Evolutionary conservation across 805 yeast genomes (phyloP), one percentile per base, ranked within the genome.

Genomic region (Scheffersomyces ergatensis): DNA sequence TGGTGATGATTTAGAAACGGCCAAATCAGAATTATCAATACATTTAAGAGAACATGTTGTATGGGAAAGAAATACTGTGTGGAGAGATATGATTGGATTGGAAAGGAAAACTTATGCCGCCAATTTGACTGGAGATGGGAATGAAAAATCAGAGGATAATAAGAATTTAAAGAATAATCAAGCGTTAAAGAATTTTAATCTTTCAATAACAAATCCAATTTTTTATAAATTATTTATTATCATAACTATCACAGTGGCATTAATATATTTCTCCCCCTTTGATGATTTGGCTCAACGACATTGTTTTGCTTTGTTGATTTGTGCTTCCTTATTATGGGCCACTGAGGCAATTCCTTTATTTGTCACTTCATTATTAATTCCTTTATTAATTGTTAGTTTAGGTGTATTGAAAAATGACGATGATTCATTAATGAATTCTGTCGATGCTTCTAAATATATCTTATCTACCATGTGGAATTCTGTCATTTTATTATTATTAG

Each of bases 311-410:
- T 68, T 92, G 4, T 72, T 93, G 34, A 74, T 85, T 3, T 79
- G 87, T 51, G 83, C 96, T 1, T 89, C 97, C 0, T 57, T 90
- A 37, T 67, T 90, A 19, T 92, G 98, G 99, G 97, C 98, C 0
- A 87, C 97, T 9, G 99, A 92, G 57, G 80, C 96, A 0, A 80
- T 92, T 48, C 98, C 98, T 5, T 68, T 92, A 33, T 93, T 88
- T 63, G 95, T 85, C 13, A 92, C 99, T 2, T 84, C 97, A 0
- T 61, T 92, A 42, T 54, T 88, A 27, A 78, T 93, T 15, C 99
- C 99, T 1, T 67, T 92, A 34, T 65, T 92, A 38, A 80, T 89
- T 31, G 95, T 93, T 1, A 60, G 81, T 0, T 70, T 89, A 16
- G 77, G 82, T 3, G 89, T 89, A 1, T 61, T 85, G 49, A 83